Base-by-base conservation (phyloP, 192 early-diverging fungal genomes). In the Chytriomyces sp. region DNA sequence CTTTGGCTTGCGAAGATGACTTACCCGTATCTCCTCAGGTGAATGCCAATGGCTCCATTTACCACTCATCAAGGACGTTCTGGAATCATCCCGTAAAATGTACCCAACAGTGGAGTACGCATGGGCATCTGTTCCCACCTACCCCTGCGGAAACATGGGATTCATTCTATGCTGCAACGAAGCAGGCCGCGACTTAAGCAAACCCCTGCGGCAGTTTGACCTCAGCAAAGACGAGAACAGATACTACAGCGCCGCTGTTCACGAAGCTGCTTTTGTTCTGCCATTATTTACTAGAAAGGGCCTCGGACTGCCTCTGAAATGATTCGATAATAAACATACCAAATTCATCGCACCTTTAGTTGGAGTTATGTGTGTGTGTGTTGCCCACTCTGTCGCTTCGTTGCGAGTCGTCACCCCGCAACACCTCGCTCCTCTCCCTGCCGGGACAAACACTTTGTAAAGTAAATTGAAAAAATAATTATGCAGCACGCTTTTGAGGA, bases 41-140 rank as follows among this genome's bases (percentile, higher is more conserved):
- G 98, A 99, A 89, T 98, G 98, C 91, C 93, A 94, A 89, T 99
- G 98, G 97, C 93, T 99, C 66, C 96, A 99, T 76, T 82, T 97
- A 70, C 82, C 87, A 35, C 89, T 99, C 47, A 98, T 99, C 92
- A 92, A 92, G 86, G 85, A 92, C 69, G 95, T 99, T 26, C 86
- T 96, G 77, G 83, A 87, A 16, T 91, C 92, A 81, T 91, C 91
- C 67, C 90, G 89, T 73, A 83, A 88, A 50, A 84, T 99, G 72
- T 99, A 93, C 87, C 94, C 98, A 10, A 87, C 90, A 8, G 97
- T 94, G 68, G 94, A 93, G 80, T 99, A 99, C 79, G 96, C 95
- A 35, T 97, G 93, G 87, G 92, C 91, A 45, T 92, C 92, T 53
- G 94, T 99, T 78, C 98, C 98, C 64, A 99, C 97, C 20, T 99